These are phyloP conservation scores for Xylaria curta DNA, from an alignment of 495 filamentous ascomycete species.

Conservation along the genomic window DNA sequence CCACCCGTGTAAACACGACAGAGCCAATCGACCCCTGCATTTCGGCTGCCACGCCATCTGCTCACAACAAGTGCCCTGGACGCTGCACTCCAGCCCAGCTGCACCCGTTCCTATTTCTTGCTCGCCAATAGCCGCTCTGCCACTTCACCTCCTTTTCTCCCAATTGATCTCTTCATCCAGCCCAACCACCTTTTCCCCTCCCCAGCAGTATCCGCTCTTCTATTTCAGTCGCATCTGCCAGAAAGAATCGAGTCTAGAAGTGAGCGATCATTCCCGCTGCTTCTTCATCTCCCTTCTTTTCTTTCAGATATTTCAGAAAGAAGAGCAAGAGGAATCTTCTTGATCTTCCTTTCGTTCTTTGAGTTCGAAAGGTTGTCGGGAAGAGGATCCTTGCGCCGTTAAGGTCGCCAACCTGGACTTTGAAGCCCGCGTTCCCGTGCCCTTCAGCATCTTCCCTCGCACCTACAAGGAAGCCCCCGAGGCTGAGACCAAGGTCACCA, in stretches of 20 bases:
- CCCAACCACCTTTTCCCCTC: constrained; percentile 35
- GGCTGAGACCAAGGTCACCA: constrained; percentile 72
- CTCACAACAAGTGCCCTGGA: constrained; percentile 26
- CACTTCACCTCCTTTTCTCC: constrained; percentile 45
- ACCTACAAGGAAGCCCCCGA: constrained; percentile 92
- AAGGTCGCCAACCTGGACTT: constrained; percentile 99
- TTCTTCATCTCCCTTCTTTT: constrained; percentile 50
- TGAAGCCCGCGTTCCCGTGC: constrained; percentile 98
- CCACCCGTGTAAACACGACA: constrained; percentile 40
- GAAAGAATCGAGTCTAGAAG: constrained; percentile 47
- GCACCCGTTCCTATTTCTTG: constrained; percentile 43
- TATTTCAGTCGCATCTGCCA: constrained; percentile 36
- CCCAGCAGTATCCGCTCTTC: constrained; percentile 40
- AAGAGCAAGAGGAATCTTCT: constrained; percentile 88
- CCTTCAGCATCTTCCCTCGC: constrained; percentile 99
- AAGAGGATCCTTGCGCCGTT: constrained; percentile 72
- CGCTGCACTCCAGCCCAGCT: constrained; percentile 22
- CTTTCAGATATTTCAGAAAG: constrained; percentile 52
- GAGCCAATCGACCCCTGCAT: constrained; percentile 37
- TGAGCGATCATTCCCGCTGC: constrained; percentile 33
- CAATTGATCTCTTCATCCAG: constrained; percentile 39
- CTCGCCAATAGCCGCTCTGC: constrained; percentile 42
- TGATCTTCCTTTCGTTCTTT: constrained; percentile 86
- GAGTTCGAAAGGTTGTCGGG: constrained; percentile 88
- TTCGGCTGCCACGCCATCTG: constrained; percentile 33